Percentiles rank a stretch among this genome's conserved stretches.
Evolutionary conservation across 2,329 filamentous ascomycete genomes (phyloP).

Genomic region (Simplicillium aogashimaense): DNA sequence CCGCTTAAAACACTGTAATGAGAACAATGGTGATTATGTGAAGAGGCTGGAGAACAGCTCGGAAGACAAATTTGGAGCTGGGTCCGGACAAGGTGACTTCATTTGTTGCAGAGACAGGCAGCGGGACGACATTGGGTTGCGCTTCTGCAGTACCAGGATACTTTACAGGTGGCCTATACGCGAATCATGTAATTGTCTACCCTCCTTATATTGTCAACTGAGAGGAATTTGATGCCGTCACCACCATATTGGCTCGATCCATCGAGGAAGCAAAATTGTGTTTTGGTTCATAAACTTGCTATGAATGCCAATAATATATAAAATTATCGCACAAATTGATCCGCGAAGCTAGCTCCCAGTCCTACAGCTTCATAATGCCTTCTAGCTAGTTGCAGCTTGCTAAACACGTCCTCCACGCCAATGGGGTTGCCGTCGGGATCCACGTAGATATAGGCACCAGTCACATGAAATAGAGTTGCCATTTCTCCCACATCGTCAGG

Average conservation of each 20-base stretch:
- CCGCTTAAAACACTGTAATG: not conserved
- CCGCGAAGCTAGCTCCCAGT: conserved; percentile 16
- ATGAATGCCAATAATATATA: no score
- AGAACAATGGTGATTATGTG: conserved; percentile 37
- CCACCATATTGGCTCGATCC: not conserved
- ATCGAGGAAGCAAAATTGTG: not conserved
- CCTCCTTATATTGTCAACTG: conserved; percentile 5
- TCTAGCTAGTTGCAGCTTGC: conserved; percentile 17
- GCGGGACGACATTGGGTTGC: conserved; percentile 58
- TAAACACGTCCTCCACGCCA: conserved; percentile 22
- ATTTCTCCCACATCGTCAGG: conserved; percentile 21
- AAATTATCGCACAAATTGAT: conserved; percentile 14
- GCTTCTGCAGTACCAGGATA: conserved; percentile 59
- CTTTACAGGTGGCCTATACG: conserved; percentile 26
- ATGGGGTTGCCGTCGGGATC: conserved; percentile 18
- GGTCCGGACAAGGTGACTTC: conserved; percentile 58
- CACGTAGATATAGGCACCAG: conserved; percentile 23
- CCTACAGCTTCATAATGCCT: conserved; percentile 21
- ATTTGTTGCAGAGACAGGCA: conserved; percentile 63
- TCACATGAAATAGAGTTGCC: conserved; percentile 23
- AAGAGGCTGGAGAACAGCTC: conserved; percentile 51
- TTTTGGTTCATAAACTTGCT: not conserved
- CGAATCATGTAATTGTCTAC: conserved; percentile 5
- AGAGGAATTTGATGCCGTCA: conserved; percentile 4
- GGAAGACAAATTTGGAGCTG: conserved; percentile 49